Conservation (phyloP, 2,329 filamentous ascomycete genomes). For the Aspergillus fructus region DNA sequence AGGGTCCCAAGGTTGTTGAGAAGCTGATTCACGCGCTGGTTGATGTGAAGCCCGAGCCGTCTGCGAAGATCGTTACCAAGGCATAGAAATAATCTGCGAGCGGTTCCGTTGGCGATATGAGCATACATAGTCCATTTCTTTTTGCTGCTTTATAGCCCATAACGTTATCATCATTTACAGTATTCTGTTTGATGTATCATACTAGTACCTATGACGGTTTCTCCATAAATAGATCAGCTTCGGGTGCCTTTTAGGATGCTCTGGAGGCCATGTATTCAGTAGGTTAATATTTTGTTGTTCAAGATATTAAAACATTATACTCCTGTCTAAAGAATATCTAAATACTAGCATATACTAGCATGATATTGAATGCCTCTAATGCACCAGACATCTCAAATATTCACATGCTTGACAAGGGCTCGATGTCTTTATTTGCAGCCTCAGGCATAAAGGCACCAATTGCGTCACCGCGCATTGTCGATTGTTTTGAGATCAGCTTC, state of each 20-base stretch:
- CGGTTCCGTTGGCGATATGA: constrained; percentile 8
- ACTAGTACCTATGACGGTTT: neutral
- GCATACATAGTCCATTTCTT: constrained; percentile 13
- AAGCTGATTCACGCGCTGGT: constrained; percentile 83
- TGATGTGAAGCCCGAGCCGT: constrained; percentile 73
- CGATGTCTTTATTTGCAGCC: neutral
- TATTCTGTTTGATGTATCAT: constrained; percentile 10
- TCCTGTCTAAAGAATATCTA: no score
- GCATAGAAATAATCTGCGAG: constrained; percentile 25
- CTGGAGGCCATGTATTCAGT: neutral
- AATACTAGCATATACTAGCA: neutral
- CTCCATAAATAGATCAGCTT: neutral
- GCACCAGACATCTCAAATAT: neutral
- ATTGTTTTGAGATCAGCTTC: neutral
- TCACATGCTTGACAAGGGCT: neutral
- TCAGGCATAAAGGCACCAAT: constrained; percentile 12
- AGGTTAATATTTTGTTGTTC: neutral
- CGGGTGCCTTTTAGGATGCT: no score
- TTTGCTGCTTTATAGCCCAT: constrained; percentile 15
- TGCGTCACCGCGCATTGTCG: constrained; percentile 5
- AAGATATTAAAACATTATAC: neutral
- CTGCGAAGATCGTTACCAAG: constrained; percentile 45
- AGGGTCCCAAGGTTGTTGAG: constrained; percentile 74
- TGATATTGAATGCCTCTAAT: neutral
- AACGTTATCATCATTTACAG: constrained; percentile 16